Conservation (phyloP, 305 asterid species). For the Fraxinus velutina region DNA sequence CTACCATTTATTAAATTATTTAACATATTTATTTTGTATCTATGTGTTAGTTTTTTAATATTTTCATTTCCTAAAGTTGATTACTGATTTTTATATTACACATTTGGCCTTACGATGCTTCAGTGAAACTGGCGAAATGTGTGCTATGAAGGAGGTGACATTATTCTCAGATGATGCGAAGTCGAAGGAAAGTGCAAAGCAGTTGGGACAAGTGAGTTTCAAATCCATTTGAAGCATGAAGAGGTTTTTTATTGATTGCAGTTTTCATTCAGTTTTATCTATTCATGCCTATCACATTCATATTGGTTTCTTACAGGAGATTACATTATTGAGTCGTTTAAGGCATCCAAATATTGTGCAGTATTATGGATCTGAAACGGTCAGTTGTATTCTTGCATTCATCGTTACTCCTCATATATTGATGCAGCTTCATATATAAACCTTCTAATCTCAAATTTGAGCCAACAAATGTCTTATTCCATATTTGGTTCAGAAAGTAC, state of each 20-base stretch:
- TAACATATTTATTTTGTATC: background rate
- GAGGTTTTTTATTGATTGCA: slow-evolving; percentile 7
- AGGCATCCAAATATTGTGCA: slow-evolving; percentile 94
- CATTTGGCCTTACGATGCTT: slow-evolving; percentile 20
- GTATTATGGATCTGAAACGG: slow-evolving; percentile 91
- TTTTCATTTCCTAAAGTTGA: slow-evolving; percentile 10
- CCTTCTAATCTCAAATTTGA: slow-evolving; percentile 13
- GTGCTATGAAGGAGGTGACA: slow-evolving; percentile 66
- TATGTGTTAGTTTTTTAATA: background rate
- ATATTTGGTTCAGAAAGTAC: slow-evolving; percentile 19
- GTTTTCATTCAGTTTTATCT: background rate
- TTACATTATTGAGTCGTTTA: slow-evolving; percentile 73
- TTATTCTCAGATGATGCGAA: slow-evolving; percentile 55
- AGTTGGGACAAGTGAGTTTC: slow-evolving; percentile 51
- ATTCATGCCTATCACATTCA: slow-evolving; percentile 10
- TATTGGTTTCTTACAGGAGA: slow-evolving; percentile 63
- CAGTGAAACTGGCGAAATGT: slow-evolving; percentile 60
- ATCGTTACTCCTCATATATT: background rate
- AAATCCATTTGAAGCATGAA: background rate
- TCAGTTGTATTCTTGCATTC: slow-evolving; percentile 33
- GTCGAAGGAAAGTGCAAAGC: slow-evolving; percentile 62
- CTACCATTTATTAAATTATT: slow-evolving; percentile 3
- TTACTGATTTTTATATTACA: slow-evolving; percentile 19
- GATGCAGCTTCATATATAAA: slow-evolving; percentile 5
- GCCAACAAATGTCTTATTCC: slow-evolving; percentile 17